A percentile compares a stretch with the other conserved stretches of the same genome.
These are phyloP conservation scores for Rutidosis leptorrhynchoides DNA, from an alignment of 129 eudicot species.

Conservation along the genomic window DNA sequence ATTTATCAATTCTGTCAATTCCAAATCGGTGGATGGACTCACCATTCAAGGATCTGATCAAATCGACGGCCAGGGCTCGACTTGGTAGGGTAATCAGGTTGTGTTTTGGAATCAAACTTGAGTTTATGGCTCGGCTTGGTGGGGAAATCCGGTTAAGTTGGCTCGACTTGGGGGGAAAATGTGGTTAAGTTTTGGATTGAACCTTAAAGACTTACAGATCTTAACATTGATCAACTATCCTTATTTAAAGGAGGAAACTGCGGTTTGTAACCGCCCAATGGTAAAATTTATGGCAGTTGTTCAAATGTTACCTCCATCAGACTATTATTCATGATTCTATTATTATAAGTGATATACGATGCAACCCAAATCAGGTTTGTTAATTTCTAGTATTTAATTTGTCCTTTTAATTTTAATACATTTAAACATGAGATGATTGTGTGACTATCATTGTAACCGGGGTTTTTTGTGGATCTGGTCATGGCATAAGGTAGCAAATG, in stretches of 20 bases:
- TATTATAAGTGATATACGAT: slow-evolving; percentile 13
- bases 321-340: slow-evolving; percentile 14
- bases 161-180: too few relatives aligned
- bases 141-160: too few relatives aligned
- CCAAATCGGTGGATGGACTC: slow-evolving; percentile 30
- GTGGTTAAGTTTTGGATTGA: too few relatives aligned
- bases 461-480: slow-evolving; percentile 45
- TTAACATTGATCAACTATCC: background rate
- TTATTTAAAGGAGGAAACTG: background rate
- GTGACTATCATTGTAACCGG: too few relatives aligned
- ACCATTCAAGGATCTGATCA: slow-evolving; percentile 31
- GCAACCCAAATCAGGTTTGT: background rate
- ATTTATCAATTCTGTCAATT: too few relatives aligned
- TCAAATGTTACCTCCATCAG: background rate
- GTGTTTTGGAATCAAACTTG: background rate
- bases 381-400: background rate
- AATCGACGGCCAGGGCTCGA: slow-evolving; percentile 34
- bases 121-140: too few relatives aligned
- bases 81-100: slow-evolving; percentile 36
- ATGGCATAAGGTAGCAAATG: slow-evolving; percentile 43
- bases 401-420: background rate
- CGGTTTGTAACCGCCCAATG: slow-evolving; percentile 8
- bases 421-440: too few relatives aligned
- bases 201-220: background rate
- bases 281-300: slow-evolving; percentile 5